Conservation (phyloP, 2,329 filamentous ascomycete genomes). For the Cytospora chrysosperma region DNA sequence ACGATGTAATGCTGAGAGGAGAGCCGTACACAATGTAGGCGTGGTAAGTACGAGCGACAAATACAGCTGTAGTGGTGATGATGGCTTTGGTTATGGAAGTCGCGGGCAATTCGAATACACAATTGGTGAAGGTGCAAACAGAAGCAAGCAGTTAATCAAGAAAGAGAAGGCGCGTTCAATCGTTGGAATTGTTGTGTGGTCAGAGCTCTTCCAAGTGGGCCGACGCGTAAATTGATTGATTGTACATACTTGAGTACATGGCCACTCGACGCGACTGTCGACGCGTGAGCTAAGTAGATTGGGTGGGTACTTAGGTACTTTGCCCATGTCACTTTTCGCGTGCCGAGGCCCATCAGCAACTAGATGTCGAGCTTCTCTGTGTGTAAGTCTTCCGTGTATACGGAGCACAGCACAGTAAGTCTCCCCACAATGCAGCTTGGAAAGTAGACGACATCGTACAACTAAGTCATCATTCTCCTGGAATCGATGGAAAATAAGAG, state of each 20-base stretch:
- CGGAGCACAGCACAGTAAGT: too few relatives aligned
- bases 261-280: background rate
- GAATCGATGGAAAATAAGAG: too few relatives aligned
- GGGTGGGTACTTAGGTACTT: background rate
- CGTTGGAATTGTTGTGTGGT: background rate
- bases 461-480: background rate
- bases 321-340: background rate
- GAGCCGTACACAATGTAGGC: background rate
- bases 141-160: background rate
- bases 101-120: background rate
- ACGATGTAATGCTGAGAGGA: background rate
- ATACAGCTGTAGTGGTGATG: background rate
- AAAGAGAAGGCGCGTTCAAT: background rate
- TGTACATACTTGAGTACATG: too few relatives aligned
- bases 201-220: background rate
- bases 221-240: background rate
- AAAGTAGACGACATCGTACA: too few relatives aligned
- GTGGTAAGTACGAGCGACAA: background rate
- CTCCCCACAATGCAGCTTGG: background rate
- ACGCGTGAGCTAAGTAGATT: background rate
- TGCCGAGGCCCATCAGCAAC: conserved; percentile 12
- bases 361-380: too few relatives aligned
- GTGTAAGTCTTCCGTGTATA: too few relatives aligned
- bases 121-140: conserved; percentile 3
- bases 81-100: background rate